Base-by-base conservation (phyloP, 1,139 yeast species). In the Hyphopichia khmerensis region DNA sequence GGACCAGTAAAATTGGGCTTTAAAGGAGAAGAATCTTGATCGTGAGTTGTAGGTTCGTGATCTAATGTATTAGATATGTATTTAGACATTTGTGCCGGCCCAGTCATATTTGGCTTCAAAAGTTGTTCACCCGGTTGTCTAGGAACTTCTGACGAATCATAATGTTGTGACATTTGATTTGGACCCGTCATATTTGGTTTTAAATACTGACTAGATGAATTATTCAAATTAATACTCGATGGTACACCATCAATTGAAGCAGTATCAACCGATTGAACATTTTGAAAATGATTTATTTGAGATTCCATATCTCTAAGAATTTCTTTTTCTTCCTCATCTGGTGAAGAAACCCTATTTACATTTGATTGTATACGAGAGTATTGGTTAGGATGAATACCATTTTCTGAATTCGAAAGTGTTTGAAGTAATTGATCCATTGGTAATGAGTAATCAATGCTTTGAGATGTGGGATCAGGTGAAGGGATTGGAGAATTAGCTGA, bases 391-490 rank as follows among this genome's bases (percentile, higher is more conserved):
- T 24, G 18, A 13, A 10, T 15, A 9, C 29, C 29, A 16, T 23
- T 34, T 14, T 19, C 18, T 4, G 15, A 14, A 26, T 30, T 30
- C 47, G 62, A 48, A 52, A 83, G 60, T 42, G 68, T 69, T 42
- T 69, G 68, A 39, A 86, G 55, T 33, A 85, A 60, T 56, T 85
- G 87, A 52, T 83, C 87, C 93, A 86, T 85, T 2, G 91, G 89
- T 26, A 86, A 64, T 2, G 86, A 74, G 42, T 77, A 70, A 56
- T 85, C 93, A 24, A 83, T 48, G 38, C 48, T 50, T 36, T 56
- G 58, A 23, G 51, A 49, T 26, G 47, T 49, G 2, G 63, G 63
- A 26, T 53, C 55, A 3, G 68, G 63, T 1, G 65, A 56, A 14
- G 55, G 55, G 17, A 46, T 37, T 10, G 66, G 66, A 8, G 69